Base-by-base conservation (phyloP, 768 basidiomycete species). In the Rhodosporidiobolus sp. region DNA sequence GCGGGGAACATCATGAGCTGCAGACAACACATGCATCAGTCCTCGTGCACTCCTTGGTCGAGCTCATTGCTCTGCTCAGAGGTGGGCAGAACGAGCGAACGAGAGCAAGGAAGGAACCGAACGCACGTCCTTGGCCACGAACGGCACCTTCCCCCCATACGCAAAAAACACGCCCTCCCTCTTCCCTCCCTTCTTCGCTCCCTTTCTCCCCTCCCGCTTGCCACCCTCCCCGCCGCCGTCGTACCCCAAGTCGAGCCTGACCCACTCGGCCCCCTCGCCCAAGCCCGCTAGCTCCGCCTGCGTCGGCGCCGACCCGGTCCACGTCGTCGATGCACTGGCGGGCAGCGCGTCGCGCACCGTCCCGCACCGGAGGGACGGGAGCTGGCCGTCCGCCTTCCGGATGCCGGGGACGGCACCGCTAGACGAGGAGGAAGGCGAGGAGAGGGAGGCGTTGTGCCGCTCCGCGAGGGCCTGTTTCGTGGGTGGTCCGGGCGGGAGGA, bases 81-180 rank as follows among this genome's bases (percentile, higher is more conserved):
- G n/a, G n/a, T n/a, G n/a, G n/a, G n/a, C n/a, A n/a, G n/a, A n/a
- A n/a, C n/a, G n/a, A n/a, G n/a, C n/a, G n/a, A n/a, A n/a, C n/a
- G 64, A 63, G 26, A 59, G 24, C 22, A 57, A 60, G 28, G 54
- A 56, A 65, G n/a, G 32, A 53, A 20, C 9, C 6, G 30, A n/a
- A 61, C 65, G 55, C 57, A 74, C 73, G 22, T 69, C 69, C 43
- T 81, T 80, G 0, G 91, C 90, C 77, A 94, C 90, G 70, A 89
- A 86, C 0, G 90, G 89, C 61, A 88, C 79, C 30, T 90, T 90
- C 7, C 90, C 88, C 0, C 91, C 92, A 78, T 92, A 94, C 34
- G 90, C 87, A 88, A 92, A 88, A 49, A 89, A 84, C 68, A 89
- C 88, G 26, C 89, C 89, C 63, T 70, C 22, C 45, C 35, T 52